Percentiles rank a stretch among this genome's conserved stretches.
Conservation (phyloP, 345 rosid species). For the Citrus glauca region DNA sequence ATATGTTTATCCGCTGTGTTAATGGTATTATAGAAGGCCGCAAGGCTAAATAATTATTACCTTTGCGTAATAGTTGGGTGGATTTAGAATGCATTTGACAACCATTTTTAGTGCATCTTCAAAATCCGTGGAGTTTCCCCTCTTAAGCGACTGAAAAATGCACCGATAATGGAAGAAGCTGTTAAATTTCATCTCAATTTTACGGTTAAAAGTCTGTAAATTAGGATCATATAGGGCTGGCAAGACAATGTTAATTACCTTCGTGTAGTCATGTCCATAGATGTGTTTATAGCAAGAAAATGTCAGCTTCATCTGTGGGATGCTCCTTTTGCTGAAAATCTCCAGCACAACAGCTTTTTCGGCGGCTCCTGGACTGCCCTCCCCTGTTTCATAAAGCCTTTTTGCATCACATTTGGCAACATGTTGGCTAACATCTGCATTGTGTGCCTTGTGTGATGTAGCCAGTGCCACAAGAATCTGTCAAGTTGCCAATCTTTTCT, state of each 20-base stretch:
- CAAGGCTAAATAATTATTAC: constrained; percentile 12
- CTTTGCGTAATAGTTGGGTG: constrained; percentile 54
- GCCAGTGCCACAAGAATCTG: constrained; percentile 61
- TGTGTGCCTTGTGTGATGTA: constrained; percentile 63
- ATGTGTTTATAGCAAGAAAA: constrained; percentile 57
- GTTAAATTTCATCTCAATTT: neutral
- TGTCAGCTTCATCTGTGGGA: constrained; percentile 55
- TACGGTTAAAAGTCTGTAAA: neutral
- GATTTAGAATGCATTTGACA: constrained; percentile 45
- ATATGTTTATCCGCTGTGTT: no score
- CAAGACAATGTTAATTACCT: constrained; percentile 28
- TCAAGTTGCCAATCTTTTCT: neutral
- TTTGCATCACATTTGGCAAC: constrained; percentile 56
- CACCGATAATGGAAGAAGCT: neutral
- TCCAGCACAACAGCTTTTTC: constrained; percentile 56
- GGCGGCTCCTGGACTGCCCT: constrained; percentile 40
- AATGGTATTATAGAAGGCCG: neutral
- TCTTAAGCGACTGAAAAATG: constrained; percentile 35
- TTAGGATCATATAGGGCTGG: neutral
- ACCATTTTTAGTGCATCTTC: constrained; percentile 41
- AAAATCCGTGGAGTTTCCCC: constrained; percentile 31
- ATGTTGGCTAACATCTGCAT: constrained; percentile 56
- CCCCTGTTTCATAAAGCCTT: constrained; percentile 52
- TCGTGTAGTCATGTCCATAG: constrained; percentile 57
- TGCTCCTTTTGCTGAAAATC: constrained; percentile 62